Conservation (phyloP, 306 rosid genomes). For the Carpinus fangiana region DNA sequence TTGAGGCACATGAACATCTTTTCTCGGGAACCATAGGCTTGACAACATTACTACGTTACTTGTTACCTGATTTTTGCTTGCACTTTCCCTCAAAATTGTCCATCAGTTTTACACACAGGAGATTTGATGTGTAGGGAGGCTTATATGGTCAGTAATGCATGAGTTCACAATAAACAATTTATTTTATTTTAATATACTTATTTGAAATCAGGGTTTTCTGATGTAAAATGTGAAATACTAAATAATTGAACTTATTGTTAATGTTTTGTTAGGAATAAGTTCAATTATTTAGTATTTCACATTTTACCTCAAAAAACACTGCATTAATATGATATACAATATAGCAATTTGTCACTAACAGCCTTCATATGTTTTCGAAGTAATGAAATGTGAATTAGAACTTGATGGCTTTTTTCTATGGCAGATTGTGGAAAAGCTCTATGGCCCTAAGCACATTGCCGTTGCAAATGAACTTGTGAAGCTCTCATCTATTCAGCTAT, state of each 20-base stretch:
- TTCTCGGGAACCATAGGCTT: neutral
- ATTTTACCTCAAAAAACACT: neutral
- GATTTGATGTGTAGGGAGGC: neutral
- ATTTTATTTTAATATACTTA: neutral
- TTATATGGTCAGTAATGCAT: neutral
- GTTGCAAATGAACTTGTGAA: conserved; percentile 86
- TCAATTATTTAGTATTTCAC: neutral
- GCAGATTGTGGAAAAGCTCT: conserved; percentile 85
- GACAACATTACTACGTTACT: neutral
- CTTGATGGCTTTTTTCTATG: conserved; percentile 19
- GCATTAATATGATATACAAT: conserved; percentile 8
- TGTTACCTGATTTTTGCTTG: neutral
- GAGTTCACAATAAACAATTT: neutral
- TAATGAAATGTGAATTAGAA: conserved; percentile 1
- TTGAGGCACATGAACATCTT: neutral
- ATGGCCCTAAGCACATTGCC: conserved; percentile 66
- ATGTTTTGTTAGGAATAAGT: neutral
- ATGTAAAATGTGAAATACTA: neutral
- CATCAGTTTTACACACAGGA: too few relatives aligned
- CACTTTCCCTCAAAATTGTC: neutral
- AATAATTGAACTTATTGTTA: neutral
- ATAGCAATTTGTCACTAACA: conserved; percentile 4
- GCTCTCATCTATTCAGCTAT: conserved; percentile 75
- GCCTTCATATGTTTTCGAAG: neutral
- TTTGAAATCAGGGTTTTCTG: neutral